Conservation (phyloP, 129 eudicot genomes). For the Centella asiatica region DNA sequence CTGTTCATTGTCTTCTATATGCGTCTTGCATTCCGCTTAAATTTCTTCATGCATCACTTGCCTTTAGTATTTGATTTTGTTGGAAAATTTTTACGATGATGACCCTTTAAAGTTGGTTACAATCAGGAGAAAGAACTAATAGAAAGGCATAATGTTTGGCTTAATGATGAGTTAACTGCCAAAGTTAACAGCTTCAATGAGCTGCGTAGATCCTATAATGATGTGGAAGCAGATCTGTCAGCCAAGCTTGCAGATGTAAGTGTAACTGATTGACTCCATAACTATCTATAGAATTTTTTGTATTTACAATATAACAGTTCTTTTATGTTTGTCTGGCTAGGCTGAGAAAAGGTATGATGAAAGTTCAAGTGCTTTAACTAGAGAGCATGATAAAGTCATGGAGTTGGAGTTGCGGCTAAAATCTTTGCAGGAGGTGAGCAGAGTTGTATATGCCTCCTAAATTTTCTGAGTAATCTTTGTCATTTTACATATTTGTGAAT, state of each 20-base stretch:
- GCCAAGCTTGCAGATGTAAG: conserved; percentile 63
- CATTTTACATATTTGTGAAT: neutral
- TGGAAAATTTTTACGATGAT: no score
- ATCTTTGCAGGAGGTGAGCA: conserved; percentile 44
- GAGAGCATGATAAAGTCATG: conserved; percentile 54
- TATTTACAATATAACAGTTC: neutral
- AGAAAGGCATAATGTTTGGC: conserved; percentile 85
- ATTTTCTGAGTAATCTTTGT: neutral
- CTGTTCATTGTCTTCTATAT: no score
- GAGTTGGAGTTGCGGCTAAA: conserved; percentile 67
- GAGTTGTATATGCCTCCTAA: neutral
- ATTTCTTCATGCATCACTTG: no score
- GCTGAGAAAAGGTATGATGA: conserved; percentile 53
- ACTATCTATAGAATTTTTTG: neutral
- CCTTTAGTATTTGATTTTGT: no score
- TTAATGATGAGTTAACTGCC: conserved; percentile 79
- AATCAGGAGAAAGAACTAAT: conserved; percentile 68
- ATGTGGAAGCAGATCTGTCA: conserved; percentile 80
- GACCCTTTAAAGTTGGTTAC: neutral
- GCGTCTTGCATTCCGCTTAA: no score
- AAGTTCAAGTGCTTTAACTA: conserved; percentile 40
- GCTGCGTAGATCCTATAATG: conserved; percentile 53
- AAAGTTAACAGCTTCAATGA: conserved; percentile 58
- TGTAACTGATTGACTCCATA: neutral
- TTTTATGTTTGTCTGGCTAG: conserved; percentile 8